phyloP scores from a whole-genome alignment of 768 basidiomycete species.

The Fistulinella prunicolor region DNA sequence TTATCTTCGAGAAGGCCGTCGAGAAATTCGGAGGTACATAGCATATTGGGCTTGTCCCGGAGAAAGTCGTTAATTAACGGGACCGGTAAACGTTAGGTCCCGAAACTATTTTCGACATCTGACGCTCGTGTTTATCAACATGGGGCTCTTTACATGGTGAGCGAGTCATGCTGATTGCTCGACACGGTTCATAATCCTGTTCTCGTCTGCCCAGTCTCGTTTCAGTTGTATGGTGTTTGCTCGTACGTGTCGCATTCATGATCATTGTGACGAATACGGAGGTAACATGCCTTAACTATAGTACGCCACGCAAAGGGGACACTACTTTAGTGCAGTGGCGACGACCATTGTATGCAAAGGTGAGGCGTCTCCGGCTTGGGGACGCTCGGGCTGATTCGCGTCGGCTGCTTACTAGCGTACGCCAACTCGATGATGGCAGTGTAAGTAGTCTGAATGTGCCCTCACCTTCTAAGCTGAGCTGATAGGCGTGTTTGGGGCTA shows the following conservation, averaged over 20 bases:
- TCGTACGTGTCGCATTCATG: background rate
- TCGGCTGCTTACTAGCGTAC: constrained; percentile 1
- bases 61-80: background rate
- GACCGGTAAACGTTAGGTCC: constrained; percentile 3
- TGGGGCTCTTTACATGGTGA: constrained; percentile 17
- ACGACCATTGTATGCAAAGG: constrained; percentile 6
- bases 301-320: background rate
- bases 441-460: background rate
- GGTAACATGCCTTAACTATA: no score
- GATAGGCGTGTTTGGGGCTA: background rate
- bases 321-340: background rate
- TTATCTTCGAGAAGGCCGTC: constrained; percentile 16
- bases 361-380: background rate
- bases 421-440: constrained; percentile 16
- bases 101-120: constrained; percentile 10
- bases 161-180: background rate
- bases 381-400: background rate
- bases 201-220: background rate
- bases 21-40: constrained; percentile 7
- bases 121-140: constrained; percentile 13
- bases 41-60: background rate
- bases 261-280: background rate
- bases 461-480: background rate
- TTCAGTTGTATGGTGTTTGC: constrained; percentile 6
- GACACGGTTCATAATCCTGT: no score